phyloP scores from a whole-genome alignment of 2,329 filamentous ascomycete species.

The Fusarium sp. region DNA sequence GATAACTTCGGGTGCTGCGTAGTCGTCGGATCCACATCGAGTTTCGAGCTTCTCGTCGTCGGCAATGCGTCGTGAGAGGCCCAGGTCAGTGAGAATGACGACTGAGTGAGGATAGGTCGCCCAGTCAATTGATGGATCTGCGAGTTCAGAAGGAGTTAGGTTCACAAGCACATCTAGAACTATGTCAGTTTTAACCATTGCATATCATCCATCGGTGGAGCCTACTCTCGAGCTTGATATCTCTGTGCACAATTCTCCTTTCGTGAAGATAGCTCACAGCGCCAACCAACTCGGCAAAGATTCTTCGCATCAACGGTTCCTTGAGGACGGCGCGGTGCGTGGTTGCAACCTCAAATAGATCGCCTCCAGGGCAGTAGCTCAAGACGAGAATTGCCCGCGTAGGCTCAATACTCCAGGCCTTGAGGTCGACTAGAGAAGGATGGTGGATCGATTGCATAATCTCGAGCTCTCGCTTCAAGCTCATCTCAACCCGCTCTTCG shows the following conservation, averaged over 20 bases:
- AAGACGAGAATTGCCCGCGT: slow-evolving; percentile 86
- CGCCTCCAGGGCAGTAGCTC: slow-evolving; percentile 92
- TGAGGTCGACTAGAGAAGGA: slow-evolving; percentile 89
- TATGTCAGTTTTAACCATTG: slow-evolving; percentile 6
- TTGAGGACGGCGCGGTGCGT: slow-evolving; percentile 74
- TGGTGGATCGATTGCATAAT: slow-evolving; percentile 91
- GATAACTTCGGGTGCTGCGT: slow-evolving; percentile 94
- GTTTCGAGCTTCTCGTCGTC: slow-evolving; percentile 92
- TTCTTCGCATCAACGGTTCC: slow-evolving; percentile 78
- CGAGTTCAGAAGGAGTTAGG: slow-evolving; percentile 74
- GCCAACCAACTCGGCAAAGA: slow-evolving; percentile 89
- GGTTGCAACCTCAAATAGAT: slow-evolving; percentile 92
- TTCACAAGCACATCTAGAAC: slow-evolving; percentile 88
- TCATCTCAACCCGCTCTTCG: slow-evolving; percentile 92
- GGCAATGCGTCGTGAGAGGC: slow-evolving; percentile 85
- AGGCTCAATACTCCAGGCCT: slow-evolving; percentile 89
- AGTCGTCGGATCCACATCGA: slow-evolving; percentile 95
- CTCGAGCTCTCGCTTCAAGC: slow-evolving; percentile 92
- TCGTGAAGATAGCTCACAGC: slow-evolving; percentile 89
- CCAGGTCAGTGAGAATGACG: slow-evolving; percentile 90
- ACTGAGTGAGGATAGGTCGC: slow-evolving; percentile 82
- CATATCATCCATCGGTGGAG: slow-evolving; percentile 26
- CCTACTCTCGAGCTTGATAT: slow-evolving; percentile 96
- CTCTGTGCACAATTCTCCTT: slow-evolving; percentile 89
- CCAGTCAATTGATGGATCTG: slow-evolving; percentile 74